Base-by-base conservation (phyloP, 176 grass and related monocot species). In the Ensete ventricosum region DNA sequence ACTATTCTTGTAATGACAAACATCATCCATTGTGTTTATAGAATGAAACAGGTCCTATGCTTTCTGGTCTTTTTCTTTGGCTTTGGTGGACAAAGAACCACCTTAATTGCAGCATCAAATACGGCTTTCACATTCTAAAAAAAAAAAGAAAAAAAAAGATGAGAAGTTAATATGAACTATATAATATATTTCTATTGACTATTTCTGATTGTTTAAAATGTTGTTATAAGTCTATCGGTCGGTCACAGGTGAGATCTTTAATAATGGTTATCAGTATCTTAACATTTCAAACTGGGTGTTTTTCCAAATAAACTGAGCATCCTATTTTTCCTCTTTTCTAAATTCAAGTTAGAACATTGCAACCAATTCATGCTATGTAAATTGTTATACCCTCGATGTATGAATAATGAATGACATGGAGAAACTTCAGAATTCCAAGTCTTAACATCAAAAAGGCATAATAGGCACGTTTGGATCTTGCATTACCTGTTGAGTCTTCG, bases 61-160 rank as follows among this genome's bases (percentile, higher is more conserved):
- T 93, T 93, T 82, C 77, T 65, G 55, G 58, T 55, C 81, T 78
- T 93, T 79, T 89, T 93, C 87, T 89, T 93, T 9, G 77, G 74
- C 74, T 83, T 93, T 67, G 91, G 83, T 1, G 91, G 91, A 73
- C 82, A 87, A 20, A 93, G 64, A 52, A 87, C 87, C 0, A 85
- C 82, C 24, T 93, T 93, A 24, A 93, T 93, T n/a, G 91, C 91
- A 0, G 87, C 88, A 82, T 93, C 87, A 57, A 93, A 90, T 14
- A 93, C 91, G 1, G 75, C 54, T 54, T 93, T 93, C 71, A 93
- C 91, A 85, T 93, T 93, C 91, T 93, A 17, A 27, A 27, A 8
- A 73, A 25, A 25, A 24, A 27, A 8, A 73, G 16, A 25, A 24
- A 2, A 23, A 53, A 23, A 23, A 23, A 23, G 11, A 14, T 22